Conservation (phyloP, 1,284 basidiomycete species). For the Schizopora paradoxa region DNA sequence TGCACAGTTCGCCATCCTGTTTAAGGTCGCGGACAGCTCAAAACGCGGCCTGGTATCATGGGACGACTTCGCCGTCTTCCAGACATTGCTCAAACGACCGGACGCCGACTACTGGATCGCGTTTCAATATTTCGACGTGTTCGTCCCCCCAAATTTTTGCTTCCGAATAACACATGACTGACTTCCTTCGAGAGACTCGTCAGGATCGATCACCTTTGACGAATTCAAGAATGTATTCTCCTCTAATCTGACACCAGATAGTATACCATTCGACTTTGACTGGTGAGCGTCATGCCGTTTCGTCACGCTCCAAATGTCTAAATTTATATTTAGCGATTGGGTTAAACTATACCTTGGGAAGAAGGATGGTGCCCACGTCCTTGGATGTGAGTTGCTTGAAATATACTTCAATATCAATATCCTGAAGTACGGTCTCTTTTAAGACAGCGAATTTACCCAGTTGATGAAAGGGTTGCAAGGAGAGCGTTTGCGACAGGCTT, state of each 20-base stretch:
- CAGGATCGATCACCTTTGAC: conserved; percentile 85
- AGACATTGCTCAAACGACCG: conserved; percentile 83
- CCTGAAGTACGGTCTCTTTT: conserved; percentile 13
- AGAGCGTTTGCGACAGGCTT: conserved; percentile 90
- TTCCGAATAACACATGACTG: background rate
- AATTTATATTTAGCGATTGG: conserved; percentile 63
- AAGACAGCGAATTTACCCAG: conserved; percentile 93
- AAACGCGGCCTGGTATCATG: conserved; percentile 80
- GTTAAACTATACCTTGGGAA: conserved; percentile 91
- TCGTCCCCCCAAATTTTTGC: conserved; percentile 30
- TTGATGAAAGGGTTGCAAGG: conserved; percentile 96
- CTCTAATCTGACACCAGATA: conserved; percentile 71
- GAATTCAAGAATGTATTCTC: conserved; percentile 91
- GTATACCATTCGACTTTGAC: conserved; percentile 93
- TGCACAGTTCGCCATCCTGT: conserved; percentile 83
- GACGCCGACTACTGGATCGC: conserved; percentile 96
- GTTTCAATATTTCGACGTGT: conserved; percentile 95
- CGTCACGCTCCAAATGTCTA: conserved; percentile 13
- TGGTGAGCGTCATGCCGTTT: conserved; percentile 43
- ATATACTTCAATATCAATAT: conserved; percentile 1
- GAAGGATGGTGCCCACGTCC: conserved; percentile 81
- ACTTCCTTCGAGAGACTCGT: conserved; percentile 58
- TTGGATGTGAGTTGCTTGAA: conserved; percentile 70
- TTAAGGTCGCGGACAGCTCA: conserved; percentile 82
- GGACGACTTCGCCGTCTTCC: conserved; percentile 93